Evolutionary conservation across 192 early-diverging fungal genomes (phyloP).

Genomic region (Mortierella alpina): DNA sequence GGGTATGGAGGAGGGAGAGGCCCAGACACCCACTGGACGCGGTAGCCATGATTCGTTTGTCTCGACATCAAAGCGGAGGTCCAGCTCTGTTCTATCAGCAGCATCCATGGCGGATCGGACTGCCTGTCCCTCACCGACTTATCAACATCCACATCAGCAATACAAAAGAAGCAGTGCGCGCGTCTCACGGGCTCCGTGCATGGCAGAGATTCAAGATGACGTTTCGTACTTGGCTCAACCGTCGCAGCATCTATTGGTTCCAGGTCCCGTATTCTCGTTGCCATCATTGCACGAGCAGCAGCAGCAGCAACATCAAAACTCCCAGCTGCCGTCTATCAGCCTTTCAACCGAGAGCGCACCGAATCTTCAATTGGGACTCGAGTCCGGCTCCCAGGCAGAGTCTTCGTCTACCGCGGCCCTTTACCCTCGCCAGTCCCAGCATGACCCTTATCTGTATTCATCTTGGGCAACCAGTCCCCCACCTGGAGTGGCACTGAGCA

Average conservation of each 20-base stretch:
- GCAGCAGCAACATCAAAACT: background rate
- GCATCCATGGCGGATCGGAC: conserved; percentile 7
- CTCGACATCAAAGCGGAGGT: conserved; percentile 15
- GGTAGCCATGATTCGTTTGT: conserved; percentile 11
- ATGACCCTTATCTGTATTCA: conserved; percentile 14
- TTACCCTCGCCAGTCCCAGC: background rate
- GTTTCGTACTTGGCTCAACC: conserved; percentile 3
- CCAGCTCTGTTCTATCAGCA: conserved; percentile 23
- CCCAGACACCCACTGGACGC: background rate
- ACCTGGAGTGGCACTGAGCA: background rate
- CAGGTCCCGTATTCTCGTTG: background rate
- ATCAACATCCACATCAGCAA: conserved; percentile 16
- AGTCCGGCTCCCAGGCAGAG: background rate
- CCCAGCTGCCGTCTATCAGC: conserved; percentile 3
- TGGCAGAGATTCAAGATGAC: conserved; percentile 21
- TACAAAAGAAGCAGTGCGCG: conserved; percentile 3
- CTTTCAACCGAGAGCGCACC: background rate
- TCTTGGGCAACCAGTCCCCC: conserved; percentile 18
- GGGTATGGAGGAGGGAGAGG: background rate
- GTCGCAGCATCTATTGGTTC: conserved; percentile 3
- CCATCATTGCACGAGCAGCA: background rate
- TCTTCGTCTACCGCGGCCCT: background rate
- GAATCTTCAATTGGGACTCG: conserved; percentile 15
- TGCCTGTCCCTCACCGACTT: conserved; percentile 24
- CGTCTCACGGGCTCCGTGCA: conserved; percentile 8